Percentiles rank a stretch among this genome's conserved stretches.
Conservation (phyloP, 2,329 filamentous ascomycete genomes). For the Stromatinia cepivora region DNA sequence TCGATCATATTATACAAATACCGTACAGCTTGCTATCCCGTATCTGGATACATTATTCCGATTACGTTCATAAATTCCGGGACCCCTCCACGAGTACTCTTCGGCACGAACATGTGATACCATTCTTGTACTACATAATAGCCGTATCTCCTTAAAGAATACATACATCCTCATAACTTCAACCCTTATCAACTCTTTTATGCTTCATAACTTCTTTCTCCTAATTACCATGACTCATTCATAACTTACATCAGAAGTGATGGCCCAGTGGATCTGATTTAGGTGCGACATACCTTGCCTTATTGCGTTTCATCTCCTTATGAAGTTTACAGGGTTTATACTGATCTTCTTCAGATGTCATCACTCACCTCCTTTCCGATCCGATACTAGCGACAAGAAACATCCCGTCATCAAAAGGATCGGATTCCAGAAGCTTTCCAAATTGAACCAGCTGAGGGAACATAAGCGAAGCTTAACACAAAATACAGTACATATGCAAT, state of each 20-base stretch:
- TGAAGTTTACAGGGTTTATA: background rate
- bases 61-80: background rate
- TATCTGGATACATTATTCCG: background rate
- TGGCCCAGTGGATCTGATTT: background rate
- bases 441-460: background rate
- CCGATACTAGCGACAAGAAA: constrained; percentile 4
- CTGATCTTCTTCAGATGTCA: constrained; percentile 10
- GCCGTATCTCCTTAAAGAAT: background rate
- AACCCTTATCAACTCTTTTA: background rate
- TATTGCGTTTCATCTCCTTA: constrained; percentile 10
- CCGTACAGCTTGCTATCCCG: background rate
- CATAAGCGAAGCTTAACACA: background rate
- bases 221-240: background rate
- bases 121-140: background rate
- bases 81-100: background rate
- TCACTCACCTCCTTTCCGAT: background rate
- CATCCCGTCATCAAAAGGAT: background rate
- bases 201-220: background rate
- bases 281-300: background rate
- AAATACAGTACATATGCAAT: background rate
- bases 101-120: background rate
- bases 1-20: background rate
- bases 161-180: background rate
- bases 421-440: background rate
- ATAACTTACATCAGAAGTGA: background rate